Evolutionary conservation across 768 basidiomycete genomes (phyloP), one percentile per base, ranked within the genome.

Genomic region (Flagelloscypha sp.): DNA sequence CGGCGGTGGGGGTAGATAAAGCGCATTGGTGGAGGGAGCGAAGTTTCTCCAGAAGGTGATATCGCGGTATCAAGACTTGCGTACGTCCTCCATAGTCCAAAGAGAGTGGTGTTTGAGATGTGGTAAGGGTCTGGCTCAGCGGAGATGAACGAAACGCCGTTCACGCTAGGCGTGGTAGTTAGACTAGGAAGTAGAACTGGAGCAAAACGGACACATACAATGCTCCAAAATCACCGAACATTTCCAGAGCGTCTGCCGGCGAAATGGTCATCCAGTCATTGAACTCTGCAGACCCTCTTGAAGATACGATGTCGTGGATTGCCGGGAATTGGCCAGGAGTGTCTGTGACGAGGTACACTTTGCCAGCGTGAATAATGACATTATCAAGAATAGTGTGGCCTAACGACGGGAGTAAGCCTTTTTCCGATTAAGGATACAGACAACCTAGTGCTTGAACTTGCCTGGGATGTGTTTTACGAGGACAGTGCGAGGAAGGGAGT

Each of bases 381-480:
- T 86, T 82, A 48, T 92, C 85, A 37, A 93, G 62, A 28, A 90
- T 72, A 1, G 84, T 88, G 59, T 79, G 86, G 3, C 90, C 90
- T 92, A 45, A 21, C 27, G 21, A 30, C 30, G 30, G 9, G 6
- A 4, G 21, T 41, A 44, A 25, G 32, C 37, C 15, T 12, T 29
- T 15, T 6, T n/a, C 19, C 40, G 20, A 16, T 16, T 38, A 15
- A n/a, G 24, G 16, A 10, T 23, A 33, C 10, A 17, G 9, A 9
- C 18, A 16, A 39, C 20, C 19, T 3, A 15, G 4, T 5, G 22
- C 3, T n/a, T 5, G 5, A 13, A 45, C 63, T 23, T 37, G 84
- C 84, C 84, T 45, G 83, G 71, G 20, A 69, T 63, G 57, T 87
- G 84, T 28, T 69, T 68, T 15, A 79, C 48, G 30, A 84, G 47